Percentiles rank a stretch among this genome's conserved stretches.
Conservation (phyloP, 1,284 basidiomycete genomes). For the Coniophora puteana region DNA sequence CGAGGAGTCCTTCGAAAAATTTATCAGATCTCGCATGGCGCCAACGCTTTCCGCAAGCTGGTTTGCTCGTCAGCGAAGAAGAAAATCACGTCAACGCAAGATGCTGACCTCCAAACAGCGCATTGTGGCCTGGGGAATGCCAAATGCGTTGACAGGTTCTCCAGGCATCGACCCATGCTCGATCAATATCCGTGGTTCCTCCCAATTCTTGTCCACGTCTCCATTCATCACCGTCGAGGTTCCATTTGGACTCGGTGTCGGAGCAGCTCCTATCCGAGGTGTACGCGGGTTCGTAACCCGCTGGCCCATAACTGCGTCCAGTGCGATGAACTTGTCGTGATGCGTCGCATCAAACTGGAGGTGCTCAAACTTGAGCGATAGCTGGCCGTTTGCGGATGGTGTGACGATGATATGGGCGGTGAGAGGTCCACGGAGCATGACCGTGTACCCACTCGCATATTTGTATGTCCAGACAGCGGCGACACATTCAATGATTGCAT, state of each 20-base stretch:
- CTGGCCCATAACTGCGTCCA: slow-evolving; percentile 53
- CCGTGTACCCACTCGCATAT: slow-evolving; percentile 70
- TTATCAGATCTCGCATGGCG: slow-evolving; percentile 71
- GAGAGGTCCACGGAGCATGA: slow-evolving; percentile 67
- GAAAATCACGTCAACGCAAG: slow-evolving; percentile 5
- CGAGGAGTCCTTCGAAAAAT: slow-evolving; percentile 48
- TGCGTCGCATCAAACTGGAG: slow-evolving; percentile 64
- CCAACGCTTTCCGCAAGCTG: slow-evolving; percentile 74
- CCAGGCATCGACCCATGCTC: slow-evolving; percentile 62
- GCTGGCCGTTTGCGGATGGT: slow-evolving; percentile 21
- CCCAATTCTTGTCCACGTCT: slow-evolving; percentile 55
- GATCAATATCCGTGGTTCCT: slow-evolving; percentile 55
- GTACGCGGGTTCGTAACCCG: slow-evolving; percentile 41
- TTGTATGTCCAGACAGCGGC: slow-evolving; percentile 72
- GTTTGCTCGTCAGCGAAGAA: slow-evolving; percentile 8
- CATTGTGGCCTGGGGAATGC: slow-evolving; percentile 83
- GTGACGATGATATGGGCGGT: slow-evolving; percentile 54
- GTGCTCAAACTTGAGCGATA: slow-evolving; percentile 57
- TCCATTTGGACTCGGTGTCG: slow-evolving; percentile 37
- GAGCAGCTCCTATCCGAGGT: slow-evolving; percentile 33
- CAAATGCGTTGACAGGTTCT: slow-evolving; percentile 80
- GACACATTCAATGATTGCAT: slow-evolving; percentile 62
- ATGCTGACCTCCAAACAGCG: slow-evolving; percentile 72
- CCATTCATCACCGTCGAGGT: slow-evolving; percentile 17
- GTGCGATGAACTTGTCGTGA: slow-evolving; percentile 65